Evolutionary conservation across 23 red algal genomes (phyloP), one percentile per base, ranked within the genome.

Genomic region (Agarophyton chilense): DNA sequence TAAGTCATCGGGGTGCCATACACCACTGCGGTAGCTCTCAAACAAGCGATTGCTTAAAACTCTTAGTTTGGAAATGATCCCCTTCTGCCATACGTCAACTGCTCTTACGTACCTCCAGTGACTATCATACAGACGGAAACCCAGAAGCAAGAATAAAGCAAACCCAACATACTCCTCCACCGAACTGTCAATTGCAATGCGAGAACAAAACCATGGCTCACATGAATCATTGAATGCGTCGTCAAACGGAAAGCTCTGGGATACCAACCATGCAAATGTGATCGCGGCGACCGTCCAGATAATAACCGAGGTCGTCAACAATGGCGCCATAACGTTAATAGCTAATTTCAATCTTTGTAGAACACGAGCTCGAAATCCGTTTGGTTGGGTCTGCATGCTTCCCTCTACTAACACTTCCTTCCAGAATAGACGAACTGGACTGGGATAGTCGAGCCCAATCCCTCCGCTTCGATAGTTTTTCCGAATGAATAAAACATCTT

Each of bases 161-260:
- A 79, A 90, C 45, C 86, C 86, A 55, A 79, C 53, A 33, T 90
- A 90, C 65, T 87, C 82, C 49, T 73, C 45, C 26, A 87, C 82
- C 1, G 46, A 36, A 33, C 41, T 49, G 31, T 87, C 61, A 71
- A 87, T 25, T 0, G 82, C 82, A 56, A 87, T 87, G 2, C 82
- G 82, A 34, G 82, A 87, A 55, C 82, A 87, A 56, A 73, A 87
- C 62, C 62, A 54, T 8, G 46, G 46, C 25, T 51, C 46, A 39
- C 82, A 87, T n/a, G 25, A 32, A 5, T 46, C 50, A 29, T 65
- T 38, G 31, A 65, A 65, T 31, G 33, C 60, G 0, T 18, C 32
- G 2, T 65, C 31, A 29, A 65, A 65, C 31, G 60, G 60, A 36
- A 65, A 65, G 60, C 38, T 73, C 43, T 60, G 13, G 4, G 62